Conservation (phyloP, 352 stramenopile genomes). For the Globisporangium cystogenes region DNA sequence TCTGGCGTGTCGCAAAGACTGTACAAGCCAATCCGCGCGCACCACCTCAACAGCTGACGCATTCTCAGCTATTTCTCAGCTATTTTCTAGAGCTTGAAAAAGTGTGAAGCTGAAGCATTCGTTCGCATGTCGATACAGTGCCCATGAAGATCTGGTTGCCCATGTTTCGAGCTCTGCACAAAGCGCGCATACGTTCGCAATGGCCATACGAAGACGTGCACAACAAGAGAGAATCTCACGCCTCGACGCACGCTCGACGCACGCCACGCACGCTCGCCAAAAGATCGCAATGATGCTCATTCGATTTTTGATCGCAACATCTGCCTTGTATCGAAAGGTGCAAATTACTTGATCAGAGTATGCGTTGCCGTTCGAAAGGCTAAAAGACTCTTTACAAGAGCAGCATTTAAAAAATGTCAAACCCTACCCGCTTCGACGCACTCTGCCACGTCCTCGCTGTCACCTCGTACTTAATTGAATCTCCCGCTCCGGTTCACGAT, state of each 20-base stretch:
- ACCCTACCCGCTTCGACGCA: not conserved
- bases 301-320: not conserved
- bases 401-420: not conserved
- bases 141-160: too few relatives aligned
- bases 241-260: too few relatives aligned
- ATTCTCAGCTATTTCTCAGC: not conserved
- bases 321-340: not conserved
- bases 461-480: conserved; percentile 12
- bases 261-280: too few relatives aligned
- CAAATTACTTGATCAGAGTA: not conserved
- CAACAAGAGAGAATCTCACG: too few relatives aligned
- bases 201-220: too few relatives aligned
- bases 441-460: conserved; percentile 17
- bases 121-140: too few relatives aligned
- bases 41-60: not conserved
- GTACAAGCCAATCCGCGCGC: not conserved
- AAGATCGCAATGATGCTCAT: too few relatives aligned
- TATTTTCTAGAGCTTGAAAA: not conserved
- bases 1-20: not conserved
- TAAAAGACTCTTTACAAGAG: too few relatives aligned
- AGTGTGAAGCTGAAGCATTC: not conserved
- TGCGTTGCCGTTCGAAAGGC: not conserved
- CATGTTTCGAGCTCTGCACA: too few relatives aligned
- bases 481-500: conserved; percentile 1
- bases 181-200: too few relatives aligned